Evolutionary conservation across 2,329 filamentous ascomycete species (phyloP).

Genomic region (Alternaria arborescens): DNA sequence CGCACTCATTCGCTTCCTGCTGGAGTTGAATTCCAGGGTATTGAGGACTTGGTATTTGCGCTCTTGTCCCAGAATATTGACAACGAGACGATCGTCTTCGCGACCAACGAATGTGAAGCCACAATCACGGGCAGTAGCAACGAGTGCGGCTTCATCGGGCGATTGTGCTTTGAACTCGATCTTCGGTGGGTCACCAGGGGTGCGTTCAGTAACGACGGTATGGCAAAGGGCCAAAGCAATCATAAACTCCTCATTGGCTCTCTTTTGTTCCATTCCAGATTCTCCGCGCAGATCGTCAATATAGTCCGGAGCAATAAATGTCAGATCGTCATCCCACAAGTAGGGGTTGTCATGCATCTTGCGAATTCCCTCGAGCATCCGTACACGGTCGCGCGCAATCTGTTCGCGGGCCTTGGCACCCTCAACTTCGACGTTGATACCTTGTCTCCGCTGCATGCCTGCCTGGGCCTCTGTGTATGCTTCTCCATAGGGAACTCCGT

Average conservation of each 20-base stretch:
- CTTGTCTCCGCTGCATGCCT: slow-evolving; percentile 92
- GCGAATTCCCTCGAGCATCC: slow-evolving; percentile 76
- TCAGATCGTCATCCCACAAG: slow-evolving; percentile 86
- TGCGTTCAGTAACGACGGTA: slow-evolving; percentile 90
- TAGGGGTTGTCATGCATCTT: slow-evolving; percentile 88
- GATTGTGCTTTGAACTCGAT: slow-evolving; percentile 98
- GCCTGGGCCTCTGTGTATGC: slow-evolving; percentile 97
- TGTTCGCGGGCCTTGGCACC: slow-evolving; percentile 74
- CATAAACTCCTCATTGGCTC: slow-evolving; percentile 90
- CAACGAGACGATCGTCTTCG: slow-evolving; percentile 78
- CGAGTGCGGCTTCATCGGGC: slow-evolving; percentile 92
- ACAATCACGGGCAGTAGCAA: slow-evolving; percentile 92
- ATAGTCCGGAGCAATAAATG: slow-evolving; percentile 91
- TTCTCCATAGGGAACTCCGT: slow-evolving; percentile 95
- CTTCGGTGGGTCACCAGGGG: slow-evolving; percentile 86
- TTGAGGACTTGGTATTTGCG: slow-evolving; percentile 87
- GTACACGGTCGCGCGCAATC: slow-evolving; percentile 78
- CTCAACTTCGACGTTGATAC: slow-evolving; percentile 85
- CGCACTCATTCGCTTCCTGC: slow-evolving; percentile 95
- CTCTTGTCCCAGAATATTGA: slow-evolving; percentile 89
- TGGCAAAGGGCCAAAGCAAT: slow-evolving; percentile 94
- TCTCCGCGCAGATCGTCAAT: slow-evolving; percentile 82
- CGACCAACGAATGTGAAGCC: slow-evolving; percentile 91
- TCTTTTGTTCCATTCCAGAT: slow-evolving; percentile 77
- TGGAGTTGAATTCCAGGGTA: slow-evolving; percentile 97